Evolutionary conservation across 2,329 filamentous ascomycete genomes (phyloP), one percentile per base, ranked within the genome.

Genomic region (Colletotrichum sp.): DNA sequence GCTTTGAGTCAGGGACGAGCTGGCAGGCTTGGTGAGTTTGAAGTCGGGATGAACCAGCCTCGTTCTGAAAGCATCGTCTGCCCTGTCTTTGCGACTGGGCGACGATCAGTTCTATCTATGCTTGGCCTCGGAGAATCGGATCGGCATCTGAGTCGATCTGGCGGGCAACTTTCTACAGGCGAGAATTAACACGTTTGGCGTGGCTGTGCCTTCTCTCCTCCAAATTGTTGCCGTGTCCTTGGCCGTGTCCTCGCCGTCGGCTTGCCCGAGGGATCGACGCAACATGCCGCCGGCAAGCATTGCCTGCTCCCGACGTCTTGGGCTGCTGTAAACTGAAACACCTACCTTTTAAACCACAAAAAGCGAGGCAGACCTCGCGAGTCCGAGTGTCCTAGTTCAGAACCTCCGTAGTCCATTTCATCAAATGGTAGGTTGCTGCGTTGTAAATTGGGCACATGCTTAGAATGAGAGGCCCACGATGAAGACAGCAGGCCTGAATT

Each of bases 101-200:
- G 34, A 36, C 34, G 34, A 36, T 36, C 34, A 36, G 14, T 16
- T 36, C 34, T 7, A 7, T 36, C 13, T 14, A 16, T 21, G 6
- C 10, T 13, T 52, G 43, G 1, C n/a, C n/a, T 4, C 13, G n/a
- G n/a, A 52, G 2, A 21, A 13, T 13, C n/a, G 12, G 3, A 13
- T 13, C n/a, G 9, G 43, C 6, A 52, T 52, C n/a, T 21, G 39
- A 21, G 7, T 7, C 10, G 43, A 52, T 13, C n/a, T 52, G 43
- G 43, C 18, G 10, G n/a, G 1, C 43, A 48, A n/a, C 43, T 0
- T 0, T 52, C 6, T 52, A 0, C n/a, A 52, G 10, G n/a, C n/a
- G 43, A 52, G n/a, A 21, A 48, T 4, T 6, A 13, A 52, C 43
- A 52, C 12, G n/a, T 52, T 13, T 21, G 43, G 43, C n/a, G 43